Percentiles rank a stretch among this genome's conserved stretches.
These are phyloP conservation scores for Sporisorium graminicola DNA, from an alignment of 1,284 basidiomycete species.

Conservation along the genomic window DNA sequence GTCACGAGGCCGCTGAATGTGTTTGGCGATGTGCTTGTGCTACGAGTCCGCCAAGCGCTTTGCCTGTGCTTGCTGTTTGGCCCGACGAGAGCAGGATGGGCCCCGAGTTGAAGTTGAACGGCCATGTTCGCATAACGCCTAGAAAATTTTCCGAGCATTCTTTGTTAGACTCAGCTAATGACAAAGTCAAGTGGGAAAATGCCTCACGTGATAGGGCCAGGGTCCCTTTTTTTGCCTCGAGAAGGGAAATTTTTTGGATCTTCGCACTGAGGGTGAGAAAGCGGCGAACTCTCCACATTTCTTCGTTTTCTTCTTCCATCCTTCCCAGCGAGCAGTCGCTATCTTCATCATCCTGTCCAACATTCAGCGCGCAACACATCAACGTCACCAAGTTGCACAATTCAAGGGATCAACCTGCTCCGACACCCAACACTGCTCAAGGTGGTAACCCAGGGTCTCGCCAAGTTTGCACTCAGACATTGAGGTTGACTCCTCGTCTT, in stretches of 20 bases:
- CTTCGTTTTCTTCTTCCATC: slow-evolving; percentile 12
- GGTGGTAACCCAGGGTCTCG: background rate
- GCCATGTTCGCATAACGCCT: background rate
- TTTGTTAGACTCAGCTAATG: background rate
- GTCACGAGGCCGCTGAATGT: background rate
- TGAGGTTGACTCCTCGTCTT: background rate
- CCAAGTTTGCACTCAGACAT: background rate
- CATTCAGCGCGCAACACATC: background rate
- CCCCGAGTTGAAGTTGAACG: background rate
- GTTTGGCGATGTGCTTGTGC: background rate
- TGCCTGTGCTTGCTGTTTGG: background rate
- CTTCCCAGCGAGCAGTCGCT: background rate
- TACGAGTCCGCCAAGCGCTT: background rate
- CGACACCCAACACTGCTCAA: background rate
- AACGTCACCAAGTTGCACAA: background rate
- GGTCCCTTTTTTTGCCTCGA: slow-evolving; percentile 8
- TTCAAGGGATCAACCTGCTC: background rate
- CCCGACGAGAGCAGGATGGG: too few relatives aligned
- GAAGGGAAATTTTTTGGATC: slow-evolving; percentile 7
- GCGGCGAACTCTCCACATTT: slow-evolving; percentile 17
- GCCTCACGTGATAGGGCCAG: slow-evolving; percentile 6
- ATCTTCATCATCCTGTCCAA: background rate
- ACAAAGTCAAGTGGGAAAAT: background rate
- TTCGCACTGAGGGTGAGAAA: too few relatives aligned
- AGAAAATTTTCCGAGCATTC: background rate